Evolutionary conservation across 495 filamentous ascomycete genomes (phyloP), one percentile per base, ranked within the genome.

Genomic region (Penicillium daleae): DNA sequence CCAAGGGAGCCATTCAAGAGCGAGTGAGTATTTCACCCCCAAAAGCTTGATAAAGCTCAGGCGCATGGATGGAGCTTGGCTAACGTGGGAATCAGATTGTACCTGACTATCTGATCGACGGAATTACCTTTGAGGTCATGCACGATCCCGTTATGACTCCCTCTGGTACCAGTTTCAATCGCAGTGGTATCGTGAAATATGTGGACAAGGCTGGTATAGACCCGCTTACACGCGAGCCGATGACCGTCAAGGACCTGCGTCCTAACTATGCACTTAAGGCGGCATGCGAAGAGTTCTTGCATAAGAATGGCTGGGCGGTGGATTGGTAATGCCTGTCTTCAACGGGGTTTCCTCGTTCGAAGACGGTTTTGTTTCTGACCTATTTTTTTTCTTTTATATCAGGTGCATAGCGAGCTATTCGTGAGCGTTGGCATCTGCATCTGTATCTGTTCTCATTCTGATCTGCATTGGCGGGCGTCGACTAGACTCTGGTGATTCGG

Each of bases 121-220:
- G 88, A 24, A 98, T 99, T 55, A 92, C 89, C 0, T 97, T 97
- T 66, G 83, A 86, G 39, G 84, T 97, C 62, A 97, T 99, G 93
- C 84, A 94, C 66, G 95, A 99, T 76, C 95, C 92, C 4, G 91
- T 95, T 13, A 82, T 93, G 19, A 97, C 94, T 0, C 93, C 90
- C 64, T 91, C 88, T 6, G 95, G 95, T 31, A 89, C 89, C 56
- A 93, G 89, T 0, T 99, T 97, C 74, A 95, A 99, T 67, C 87
- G 95, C 54, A 80, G 90, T 3, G 91, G 90, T n/a, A 88, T 99
- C 59, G 75, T 90, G 59, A 92, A 97, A 76, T 92, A 97, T 70
- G 79, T 99, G 32, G 87, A 87, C 66, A 83, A 92, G 32, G 84
- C 85, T 19, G 82, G 82, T 3, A 87, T 85, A 1, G 95, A 99